These are phyloP conservation scores for Xylaria castorea DNA, from an alignment of 495 filamentous ascomycete genomes.

Conservation along the genomic window DNA sequence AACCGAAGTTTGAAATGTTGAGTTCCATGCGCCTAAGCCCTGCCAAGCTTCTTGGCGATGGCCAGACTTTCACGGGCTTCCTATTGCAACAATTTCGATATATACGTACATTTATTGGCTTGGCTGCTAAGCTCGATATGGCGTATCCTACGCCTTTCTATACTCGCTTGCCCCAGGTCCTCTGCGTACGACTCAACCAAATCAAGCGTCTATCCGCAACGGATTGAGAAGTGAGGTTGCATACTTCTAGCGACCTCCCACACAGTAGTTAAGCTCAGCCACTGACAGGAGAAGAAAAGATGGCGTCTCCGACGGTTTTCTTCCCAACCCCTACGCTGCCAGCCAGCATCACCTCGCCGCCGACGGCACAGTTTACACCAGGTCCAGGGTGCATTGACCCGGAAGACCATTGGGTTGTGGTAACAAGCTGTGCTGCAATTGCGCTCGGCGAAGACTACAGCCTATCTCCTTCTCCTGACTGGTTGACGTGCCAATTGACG, in stretches of 20 bases:
- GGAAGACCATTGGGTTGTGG: slow-evolving; percentile 28
- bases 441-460: background rate
- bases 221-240: background rate
- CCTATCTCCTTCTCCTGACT: slow-evolving; percentile 21
- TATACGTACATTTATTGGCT: background rate
- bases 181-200: background rate
- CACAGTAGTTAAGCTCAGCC: background rate
- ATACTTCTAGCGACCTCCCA: background rate
- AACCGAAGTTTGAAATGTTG: background rate
- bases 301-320: slow-evolving; percentile 11
- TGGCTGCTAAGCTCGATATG: background rate
- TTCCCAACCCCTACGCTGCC: slow-evolving; percentile 1
- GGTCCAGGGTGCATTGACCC: slow-evolving; percentile 26
- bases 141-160: background rate
- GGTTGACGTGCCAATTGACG: slow-evolving; percentile 28
- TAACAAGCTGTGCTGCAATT: slow-evolving; percentile 20
- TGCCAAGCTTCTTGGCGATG: background rate
- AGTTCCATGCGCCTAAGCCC: background rate
- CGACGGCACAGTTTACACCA: slow-evolving; percentile 25
- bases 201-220: background rate
- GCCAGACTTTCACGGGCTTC: background rate
- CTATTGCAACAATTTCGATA: background rate
- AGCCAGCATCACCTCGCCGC: slow-evolving; percentile 23
- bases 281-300: slow-evolving; percentile 9
- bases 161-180: no score